Percentiles rank a stretch among this genome's conserved stretches.
These are phyloP conservation scores for Ganoderma meredithae DNA, from an alignment of 1,284 basidiomycete species.

Conservation along the genomic window DNA sequence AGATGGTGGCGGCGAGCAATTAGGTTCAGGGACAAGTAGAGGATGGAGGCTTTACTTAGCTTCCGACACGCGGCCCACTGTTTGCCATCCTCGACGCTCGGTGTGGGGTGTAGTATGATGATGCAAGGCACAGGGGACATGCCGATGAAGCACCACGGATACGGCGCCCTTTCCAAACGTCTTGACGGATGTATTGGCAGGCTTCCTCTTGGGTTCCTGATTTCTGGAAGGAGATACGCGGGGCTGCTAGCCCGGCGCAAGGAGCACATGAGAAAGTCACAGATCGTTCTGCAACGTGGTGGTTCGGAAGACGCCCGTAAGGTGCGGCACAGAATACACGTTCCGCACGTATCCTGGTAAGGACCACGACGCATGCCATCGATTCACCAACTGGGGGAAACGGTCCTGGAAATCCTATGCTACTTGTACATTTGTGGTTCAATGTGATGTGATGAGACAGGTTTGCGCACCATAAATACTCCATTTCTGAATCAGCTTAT, in stretches of 20 bases:
- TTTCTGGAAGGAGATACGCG: neutral
- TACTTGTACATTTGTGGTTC: neutral
- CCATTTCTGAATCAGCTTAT: neutral
- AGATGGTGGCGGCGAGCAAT: neutral
- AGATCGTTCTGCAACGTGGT: neutral
- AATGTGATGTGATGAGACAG: no score
- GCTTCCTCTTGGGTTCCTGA: neutral
- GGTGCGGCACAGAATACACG: neutral
- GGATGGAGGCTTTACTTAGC: neutral
- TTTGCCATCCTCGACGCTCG: neutral
- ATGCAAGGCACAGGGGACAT: neutral
- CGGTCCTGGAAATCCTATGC: neutral
- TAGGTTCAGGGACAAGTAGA: neutral
- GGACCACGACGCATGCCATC: neutral
- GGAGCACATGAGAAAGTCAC: neutral
- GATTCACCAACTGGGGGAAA: neutral
- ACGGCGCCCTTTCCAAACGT: neutral
- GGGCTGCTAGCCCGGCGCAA: neutral
- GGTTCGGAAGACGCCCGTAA: constrained; percentile 1
- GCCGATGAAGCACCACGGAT: no score
- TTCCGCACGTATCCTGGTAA: no score
- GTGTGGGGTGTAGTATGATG: neutral
- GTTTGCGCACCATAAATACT: neutral
- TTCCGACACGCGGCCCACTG: neutral
- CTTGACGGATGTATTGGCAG: neutral